Conservation (phyloP, 805 yeast genomes). For the Yarrowia yakushimensis region DNA sequence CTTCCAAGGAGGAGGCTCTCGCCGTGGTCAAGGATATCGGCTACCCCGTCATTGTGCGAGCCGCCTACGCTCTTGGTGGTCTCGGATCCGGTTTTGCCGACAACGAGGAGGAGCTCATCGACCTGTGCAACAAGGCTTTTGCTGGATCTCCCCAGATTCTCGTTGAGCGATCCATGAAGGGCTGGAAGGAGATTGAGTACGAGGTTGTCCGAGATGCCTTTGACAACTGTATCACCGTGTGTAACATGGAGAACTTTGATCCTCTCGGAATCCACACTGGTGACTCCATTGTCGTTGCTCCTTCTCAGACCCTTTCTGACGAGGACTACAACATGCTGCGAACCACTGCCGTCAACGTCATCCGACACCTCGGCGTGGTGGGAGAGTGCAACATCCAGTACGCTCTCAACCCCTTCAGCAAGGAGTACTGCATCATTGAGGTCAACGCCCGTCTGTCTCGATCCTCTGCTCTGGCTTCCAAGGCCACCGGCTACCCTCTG, state of each 20-base stretch:
- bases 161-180: constrained; percentile 95
- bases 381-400: constrained; percentile 99
- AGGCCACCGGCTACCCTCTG: constrained; percentile 97
- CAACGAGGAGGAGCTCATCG: constrained; percentile 75
- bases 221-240: constrained; percentile 97
- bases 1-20: constrained; percentile 74
- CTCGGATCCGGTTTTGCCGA: constrained; percentile 97
- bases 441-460: constrained; percentile 97
- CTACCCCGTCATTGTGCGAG: constrained; percentile 94
- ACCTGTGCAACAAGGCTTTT: constrained; percentile 83
- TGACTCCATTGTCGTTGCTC: constrained; percentile 98
- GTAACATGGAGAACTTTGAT: constrained; percentile 99
- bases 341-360: constrained; percentile 95
- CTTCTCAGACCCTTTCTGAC: constrained; percentile 94
- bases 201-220: constrained; percentile 97
- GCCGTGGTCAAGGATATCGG: constrained; percentile 82
- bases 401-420: constrained; percentile 88
- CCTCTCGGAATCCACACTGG: constrained; percentile 99
- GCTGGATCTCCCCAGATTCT: constrained; percentile 95
- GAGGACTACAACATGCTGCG: constrained; percentile 97
- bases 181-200: constrained; percentile 98
- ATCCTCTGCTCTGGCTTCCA: constrained; percentile 98
- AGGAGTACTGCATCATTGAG: constrained; percentile 95
- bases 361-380: constrained; percentile 95
- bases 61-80: constrained; percentile 97